A percentile compares a stretch with the other conserved stretches of the same genome.
Evolutionary conservation across 2,329 filamentous ascomycete genomes (phyloP).

Genomic region (Ascochyta clinopodiicola): DNA sequence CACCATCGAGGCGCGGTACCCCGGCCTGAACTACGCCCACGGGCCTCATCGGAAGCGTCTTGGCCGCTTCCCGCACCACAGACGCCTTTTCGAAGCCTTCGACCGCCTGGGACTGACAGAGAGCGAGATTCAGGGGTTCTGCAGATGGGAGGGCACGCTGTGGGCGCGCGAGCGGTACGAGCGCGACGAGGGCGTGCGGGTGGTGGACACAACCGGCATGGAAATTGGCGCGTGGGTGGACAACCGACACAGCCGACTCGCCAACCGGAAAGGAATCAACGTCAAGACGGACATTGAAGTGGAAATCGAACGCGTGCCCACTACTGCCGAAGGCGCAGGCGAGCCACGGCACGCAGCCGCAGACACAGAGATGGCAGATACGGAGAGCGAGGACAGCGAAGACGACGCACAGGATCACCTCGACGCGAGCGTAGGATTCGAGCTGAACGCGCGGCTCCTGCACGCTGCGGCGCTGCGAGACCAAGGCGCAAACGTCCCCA

Average conservation of each 20-base stretch:
- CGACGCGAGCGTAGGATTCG: slow-evolving; percentile 64
- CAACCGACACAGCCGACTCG: slow-evolving; percentile 27
- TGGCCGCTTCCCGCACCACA: slow-evolving; percentile 77
- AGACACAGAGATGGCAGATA: slow-evolving; percentile 36
- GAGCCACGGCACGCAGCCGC: slow-evolving; percentile 14
- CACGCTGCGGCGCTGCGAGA: slow-evolving; percentile 69
- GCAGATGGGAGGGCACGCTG: slow-evolving; percentile 82
- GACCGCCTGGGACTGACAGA: slow-evolving; percentile 72
- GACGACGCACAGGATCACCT: slow-evolving; percentile 31
- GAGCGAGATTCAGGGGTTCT: slow-evolving; percentile 73
- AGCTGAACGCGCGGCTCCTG: slow-evolving; percentile 67
- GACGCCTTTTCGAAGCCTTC: slow-evolving; percentile 77
- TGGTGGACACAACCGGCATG: slow-evolving; percentile 74
- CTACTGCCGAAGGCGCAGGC: slow-evolving; percentile 42
- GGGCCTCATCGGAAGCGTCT: slow-evolving; percentile 78
- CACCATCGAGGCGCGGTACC: slow-evolving; percentile 81
- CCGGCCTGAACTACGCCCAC: slow-evolving; percentile 79
- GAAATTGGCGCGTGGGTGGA: slow-evolving; percentile 69
- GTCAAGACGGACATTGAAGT: slow-evolving; percentile 53
- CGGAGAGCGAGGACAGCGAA: slow-evolving; percentile 49
- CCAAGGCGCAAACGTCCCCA: slow-evolving; percentile 65
- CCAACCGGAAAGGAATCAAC: slow-evolving; percentile 41
- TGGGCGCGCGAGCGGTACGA: slow-evolving; percentile 85
- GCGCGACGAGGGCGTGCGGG: slow-evolving; percentile 72
- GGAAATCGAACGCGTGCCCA: slow-evolving; percentile 44